Base-by-base conservation (phyloP, 1,139 yeast species). In the Yarrowia galli region DNA sequence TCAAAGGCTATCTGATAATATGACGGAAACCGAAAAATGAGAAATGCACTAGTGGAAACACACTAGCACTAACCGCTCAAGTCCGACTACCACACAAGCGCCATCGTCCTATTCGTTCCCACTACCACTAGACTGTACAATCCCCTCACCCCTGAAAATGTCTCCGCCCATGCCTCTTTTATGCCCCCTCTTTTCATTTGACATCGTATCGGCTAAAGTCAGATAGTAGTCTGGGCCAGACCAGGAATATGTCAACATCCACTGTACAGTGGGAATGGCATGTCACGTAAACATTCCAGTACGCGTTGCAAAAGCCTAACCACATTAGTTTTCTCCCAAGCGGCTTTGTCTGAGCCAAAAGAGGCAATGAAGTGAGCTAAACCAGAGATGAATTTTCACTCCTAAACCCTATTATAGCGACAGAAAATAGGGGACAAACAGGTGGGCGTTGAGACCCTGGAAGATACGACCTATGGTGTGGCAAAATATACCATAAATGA, bases 281-380 rank as follows among this genome's bases (percentile, higher is more conserved):
- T 35, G 60, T 53, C 60, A 36, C 60, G 60, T 53, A 53, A 53
- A 53, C 60, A 53, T 53, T 53, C 60, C 60, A 53, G 23, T 9
- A 22, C 60, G 45, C 60, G 60, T 23, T 20, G 16, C 15, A 7
- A 22, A 22, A 53, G 60, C 22, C 18, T n/a, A 20, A 8, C 16
- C 1, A 18, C 6, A 9, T 46, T 46, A 25, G 20, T 42, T 3
- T 3, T 35, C 18, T 2, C 8, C 13, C 28, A 22, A 23, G 45
- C 42, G 42, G 25, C 58, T 20, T 51, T 51, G 58, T 51, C 25
- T 15, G 8, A 9, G 3, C 20, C 25, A 4, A 53, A 53, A 36
- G 20, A 36, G 60, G 45, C 10, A 22, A 53, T 38, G 36, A 2
- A 22, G 3, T 2, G 35, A 36, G 60, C n/a, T 35, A 13, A 49